Conservation (phyloP, 768 basidiomycete species). For the Pisolithus sp. region DNA sequence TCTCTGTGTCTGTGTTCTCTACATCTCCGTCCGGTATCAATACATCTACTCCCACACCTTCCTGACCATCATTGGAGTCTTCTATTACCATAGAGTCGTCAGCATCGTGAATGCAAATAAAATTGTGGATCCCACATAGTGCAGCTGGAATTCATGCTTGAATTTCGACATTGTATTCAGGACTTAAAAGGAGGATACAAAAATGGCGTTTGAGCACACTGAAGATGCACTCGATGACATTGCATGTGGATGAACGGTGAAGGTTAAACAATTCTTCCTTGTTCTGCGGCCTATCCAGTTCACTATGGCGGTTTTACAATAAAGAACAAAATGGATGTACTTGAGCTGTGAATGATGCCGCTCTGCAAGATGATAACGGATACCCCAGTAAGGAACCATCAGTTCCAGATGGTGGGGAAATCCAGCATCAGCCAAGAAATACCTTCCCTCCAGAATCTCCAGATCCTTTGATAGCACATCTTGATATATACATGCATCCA, state of each 20-base stretch:
- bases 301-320: no score
- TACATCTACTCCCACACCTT: no score
- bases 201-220: constrained; percentile 31
- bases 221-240: constrained; percentile 36
- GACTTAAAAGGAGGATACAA: not conserved
- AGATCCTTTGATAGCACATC: not conserved
- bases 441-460: not conserved
- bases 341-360: not conserved
- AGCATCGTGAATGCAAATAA: not conserved
- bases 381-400: not conserved
- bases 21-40: no score
- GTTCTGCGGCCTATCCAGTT: not conserved
- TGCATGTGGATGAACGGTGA: constrained; percentile 32
- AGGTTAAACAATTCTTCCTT: constrained; percentile 39
- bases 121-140: constrained; percentile 20
- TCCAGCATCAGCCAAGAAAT: not conserved
- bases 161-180: constrained; percentile 15
- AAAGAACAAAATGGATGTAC: not conserved
- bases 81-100: no score
- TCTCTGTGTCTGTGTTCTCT: no score
- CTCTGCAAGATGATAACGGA: not conserved
- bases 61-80: no score
- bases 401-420: not conserved
- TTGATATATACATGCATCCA: not conserved
- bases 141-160: constrained; percentile 19